Conservation (phyloP, 352 stramenopile species). For the Blastocystis hominis region DNA sequence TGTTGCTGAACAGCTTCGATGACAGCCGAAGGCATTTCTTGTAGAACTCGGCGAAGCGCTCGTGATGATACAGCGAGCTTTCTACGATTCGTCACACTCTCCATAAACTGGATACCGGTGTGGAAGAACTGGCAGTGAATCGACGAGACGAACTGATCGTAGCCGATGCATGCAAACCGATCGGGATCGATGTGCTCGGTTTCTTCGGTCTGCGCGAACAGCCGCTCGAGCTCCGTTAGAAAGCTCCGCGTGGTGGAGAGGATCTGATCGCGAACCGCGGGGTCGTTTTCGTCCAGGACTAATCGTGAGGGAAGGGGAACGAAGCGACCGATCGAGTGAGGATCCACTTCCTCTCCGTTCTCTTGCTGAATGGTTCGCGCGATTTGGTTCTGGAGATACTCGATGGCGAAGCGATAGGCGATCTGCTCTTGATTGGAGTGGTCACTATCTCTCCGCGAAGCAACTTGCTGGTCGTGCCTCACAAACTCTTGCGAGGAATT, state of each 20-base stretch:
- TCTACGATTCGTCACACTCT: not conserved
- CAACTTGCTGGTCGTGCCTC: not conserved
- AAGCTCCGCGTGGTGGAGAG: not conserved
- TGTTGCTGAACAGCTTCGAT: not conserved
- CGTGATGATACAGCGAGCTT: not conserved
- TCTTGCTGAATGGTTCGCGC: not conserved
- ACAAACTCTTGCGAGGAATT: not conserved
- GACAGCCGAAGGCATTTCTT: not conserved
- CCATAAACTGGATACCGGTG: not conserved
- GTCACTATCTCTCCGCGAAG: not conserved
- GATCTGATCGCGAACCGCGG: not conserved
- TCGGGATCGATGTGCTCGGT: not conserved
- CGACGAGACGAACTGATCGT: constrained; percentile 47
- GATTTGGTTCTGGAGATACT: not conserved
- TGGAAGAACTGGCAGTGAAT: constrained; percentile 56
- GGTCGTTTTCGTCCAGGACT: not conserved
- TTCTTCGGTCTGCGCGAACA: not conserved
- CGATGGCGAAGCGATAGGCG: not conserved
- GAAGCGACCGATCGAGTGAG: not conserved
- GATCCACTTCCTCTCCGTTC: not conserved
- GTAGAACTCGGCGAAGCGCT: not conserved
- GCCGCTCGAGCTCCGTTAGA: not conserved
- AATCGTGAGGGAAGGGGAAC: not conserved
- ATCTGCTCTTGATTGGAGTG: not conserved
- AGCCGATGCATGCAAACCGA: not conserved